Base-by-base conservation (phyloP, 768 basidiomycete species). In the Asterophora parasitica region DNA sequence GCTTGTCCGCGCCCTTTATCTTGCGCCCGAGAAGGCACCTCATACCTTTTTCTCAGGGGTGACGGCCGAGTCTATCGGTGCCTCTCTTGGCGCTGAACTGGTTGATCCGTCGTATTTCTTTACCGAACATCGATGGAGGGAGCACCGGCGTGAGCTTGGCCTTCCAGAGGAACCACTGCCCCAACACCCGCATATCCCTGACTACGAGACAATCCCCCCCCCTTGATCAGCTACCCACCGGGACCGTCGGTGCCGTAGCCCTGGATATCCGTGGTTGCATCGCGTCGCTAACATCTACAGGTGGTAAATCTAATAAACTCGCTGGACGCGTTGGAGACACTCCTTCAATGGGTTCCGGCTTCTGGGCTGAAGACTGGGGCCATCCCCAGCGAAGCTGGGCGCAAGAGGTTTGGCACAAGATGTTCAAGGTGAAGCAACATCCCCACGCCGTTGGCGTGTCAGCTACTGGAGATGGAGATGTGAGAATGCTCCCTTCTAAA, bases 231-330 rank as follows among this genome's bases (percentile, higher is more conserved):
- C 67, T 80, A 51, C 85, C 90, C 4, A 83, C 66, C 12, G 90
- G 89, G 9, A 92, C 89, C 0, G 88, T 92, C 8, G 90, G 90
- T 15, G 90, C 90, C 1, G 88, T 92, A 7, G 88, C 86, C 4
- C 68, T 92, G 27, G 90, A 92, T 59, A 55, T 73, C 5, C 69
- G 79, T 17, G 89, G 89, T 0, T 89, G 88, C 58, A 81, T 92
- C 49, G 78, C 82, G 1, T 66, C 73, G 2, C 67, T 83, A 13
- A 92, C 90, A 1, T 90, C 88, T 1, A 92, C 89, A 0, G 90
- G 90, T 30, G 89, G 90, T 1, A 71, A 69, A 39, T 92, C 88
- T 31, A 92, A 92, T 65, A 92, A 92, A 62, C 73, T 89, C 7
- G 83, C 82, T 13, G 89, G 89, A 6, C 75, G 89, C 4, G 70